Evolutionary conservation across 805 yeast genomes (phyloP), one percentile per base, ranked within the genome.

Genomic region (Suhomyces sp.): DNA sequence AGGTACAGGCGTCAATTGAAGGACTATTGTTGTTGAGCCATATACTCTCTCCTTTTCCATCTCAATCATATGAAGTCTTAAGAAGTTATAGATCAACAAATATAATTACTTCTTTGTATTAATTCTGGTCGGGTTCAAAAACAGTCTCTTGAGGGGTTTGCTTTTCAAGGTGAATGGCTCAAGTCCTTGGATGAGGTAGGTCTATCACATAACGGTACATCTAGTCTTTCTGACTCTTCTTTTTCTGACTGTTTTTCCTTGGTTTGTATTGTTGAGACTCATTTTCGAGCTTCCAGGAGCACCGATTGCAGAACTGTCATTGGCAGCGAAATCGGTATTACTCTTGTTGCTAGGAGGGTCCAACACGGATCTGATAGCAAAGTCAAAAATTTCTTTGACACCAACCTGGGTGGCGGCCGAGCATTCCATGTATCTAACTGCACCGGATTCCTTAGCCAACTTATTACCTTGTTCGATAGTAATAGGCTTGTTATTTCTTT

Each of bases 341-440:
- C 47, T 31, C 34, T 39, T 40, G 19, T 38, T 38, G 33, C 50
- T 51, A 12, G 79, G 76, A 19, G 81, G 79, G 42, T 70, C 63
- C 36, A 82, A 70, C 9, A 83, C 90, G 0, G 81, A 71, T 43
- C 79, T 75, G 24, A 88, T 87, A 7, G 95, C 95, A 39, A 67
- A 79, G 50, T 88, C 95, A 49, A 88, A 88, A 5, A 88, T 83
- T 37, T 82, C 83, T 54, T 83, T 83, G 30, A 88, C 88, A 11
- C 96, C 96, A 35, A 72, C 74, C 62, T 88, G 96, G 14, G 91
- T 82, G 9, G 90, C 83, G 6, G 96, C 95, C 4, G 95, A 86
- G 60, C 96, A 88, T 65, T 88, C 96, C 42, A 84, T 65, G 58
- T 85, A 88, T 33, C 75, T 77, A 44, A 81, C 74, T 22, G 93